These are phyloP conservation scores for Mortierella polycephala DNA, from an alignment of 371 early-diverging fungal genomes.

Conservation along the genomic window DNA sequence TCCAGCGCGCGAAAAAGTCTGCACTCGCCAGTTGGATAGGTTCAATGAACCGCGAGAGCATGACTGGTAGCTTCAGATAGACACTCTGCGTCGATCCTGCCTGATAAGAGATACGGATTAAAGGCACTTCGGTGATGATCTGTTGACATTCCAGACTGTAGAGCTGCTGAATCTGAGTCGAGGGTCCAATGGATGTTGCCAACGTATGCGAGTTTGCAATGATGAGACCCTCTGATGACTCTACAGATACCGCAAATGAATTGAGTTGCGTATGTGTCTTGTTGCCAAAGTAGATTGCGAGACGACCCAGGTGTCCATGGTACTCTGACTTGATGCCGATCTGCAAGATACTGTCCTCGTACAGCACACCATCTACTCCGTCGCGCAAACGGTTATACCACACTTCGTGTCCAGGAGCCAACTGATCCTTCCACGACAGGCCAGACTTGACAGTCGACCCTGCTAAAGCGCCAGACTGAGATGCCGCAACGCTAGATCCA, in stretches of 20 bases:
- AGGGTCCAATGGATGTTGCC: conserved; percentile 66
- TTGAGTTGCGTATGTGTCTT: conserved; percentile 66
- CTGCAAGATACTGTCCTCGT: conserved; percentile 87
- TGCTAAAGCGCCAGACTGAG: conserved; percentile 3
- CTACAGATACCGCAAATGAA: conserved; percentile 55
- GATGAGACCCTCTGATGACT: conserved; percentile 54
- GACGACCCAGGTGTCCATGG: conserved; percentile 83
- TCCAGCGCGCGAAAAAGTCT: conserved; percentile 96
- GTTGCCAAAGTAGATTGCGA: conserved; percentile 92
- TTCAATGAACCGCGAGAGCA: conserved; percentile 87
- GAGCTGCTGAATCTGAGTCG: conserved; percentile 81
- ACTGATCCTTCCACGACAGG: conserved; percentile 41
- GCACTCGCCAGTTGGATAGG: conserved; percentile 79
- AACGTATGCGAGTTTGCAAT: conserved; percentile 54
- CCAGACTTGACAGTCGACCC: conserved; percentile 16
- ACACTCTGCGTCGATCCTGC: conserved; percentile 63
- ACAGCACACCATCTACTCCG: conserved; percentile 86
- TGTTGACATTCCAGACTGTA: conserved; percentile 77
- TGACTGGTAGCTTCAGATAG: conserved; percentile 80
- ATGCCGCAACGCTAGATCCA: conserved; percentile 3
- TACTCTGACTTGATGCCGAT: conserved; percentile 92
- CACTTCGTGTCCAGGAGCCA: conserved; percentile 67
- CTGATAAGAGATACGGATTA: conserved; percentile 71
- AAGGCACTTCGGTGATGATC: conserved; percentile 67
- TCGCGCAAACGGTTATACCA: conserved; percentile 71